Evolutionary conservation across 768 basidiomycete species (phyloP), one percentile per base, ranked within the genome.

Genomic region (Calocera cornea): DNA sequence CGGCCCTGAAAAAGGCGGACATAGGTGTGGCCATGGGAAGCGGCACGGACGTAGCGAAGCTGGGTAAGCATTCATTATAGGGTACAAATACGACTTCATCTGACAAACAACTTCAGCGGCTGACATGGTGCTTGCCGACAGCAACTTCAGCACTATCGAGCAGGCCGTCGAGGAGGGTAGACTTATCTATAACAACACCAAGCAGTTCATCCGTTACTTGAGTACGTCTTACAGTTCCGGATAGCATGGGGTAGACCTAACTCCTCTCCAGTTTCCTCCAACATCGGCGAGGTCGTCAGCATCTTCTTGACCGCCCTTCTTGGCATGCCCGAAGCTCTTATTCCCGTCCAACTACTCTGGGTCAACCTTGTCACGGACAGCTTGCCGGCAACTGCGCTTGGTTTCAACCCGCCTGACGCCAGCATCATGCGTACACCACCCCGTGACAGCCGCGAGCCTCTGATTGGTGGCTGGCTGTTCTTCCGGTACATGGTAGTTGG

Each of bases 11-110:
- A 76, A 95, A 89, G 78, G 97, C 95, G 14, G 93, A 95, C 72
- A 99, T 99, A 72, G 95, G 95, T 76, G 89, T 99, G 65, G 95
- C 95, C 2, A 99, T 99, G 95, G 95, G 95, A 54, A 95, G 92
- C 67, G 95, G 95, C 65, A 99, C 97, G 0, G 97, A 99, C 75
- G 95, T 99, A 47, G 95, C 95, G 69, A 98, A 97, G 78, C 80
- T 97, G 68, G 54, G 54, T 60, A 33, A 7, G 54, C 31, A 16
- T 33, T 16, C 31, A 27, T 60, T 29, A 5, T 31, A 22, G 2
- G 27, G 27, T 29, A 2, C 2, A 5, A 60, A 33, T 27, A 8
- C 27, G 10, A 5, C 24, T 60, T 10, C 24, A 10, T 16, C 54
- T 60, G 27, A 60, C 27, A 29, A 11, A 5, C 54, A 5, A 33